Percentiles rank a stretch among this genome's conserved stretches.
These are phyloP conservation scores for Dendrothele bispora DNA, from an alignment of 768 basidiomycete genomes.

Conservation along the genomic window DNA sequence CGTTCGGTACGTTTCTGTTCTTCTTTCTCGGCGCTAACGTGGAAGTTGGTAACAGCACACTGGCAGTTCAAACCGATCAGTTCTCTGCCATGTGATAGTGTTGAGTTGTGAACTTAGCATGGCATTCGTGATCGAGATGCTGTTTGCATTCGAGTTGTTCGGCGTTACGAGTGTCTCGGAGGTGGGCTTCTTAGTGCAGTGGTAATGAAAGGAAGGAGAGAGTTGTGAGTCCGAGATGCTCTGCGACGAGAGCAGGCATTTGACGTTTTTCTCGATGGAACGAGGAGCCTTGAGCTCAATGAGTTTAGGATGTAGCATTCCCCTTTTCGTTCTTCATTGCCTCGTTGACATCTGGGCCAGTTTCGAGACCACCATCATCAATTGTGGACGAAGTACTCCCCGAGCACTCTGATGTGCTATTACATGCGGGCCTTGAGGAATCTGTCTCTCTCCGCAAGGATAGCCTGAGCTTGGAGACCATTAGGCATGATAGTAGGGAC, in stretches of 20 bases:
- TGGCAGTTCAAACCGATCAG: conserved; percentile 62
- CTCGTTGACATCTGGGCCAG: too few relatives aligned
- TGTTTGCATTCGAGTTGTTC: conserved; percentile 91
- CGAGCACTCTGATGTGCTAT: conserved; percentile 86
- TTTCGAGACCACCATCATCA: too few relatives aligned
- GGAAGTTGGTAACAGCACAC: conserved; percentile 78
- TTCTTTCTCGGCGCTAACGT: conserved; percentile 90
- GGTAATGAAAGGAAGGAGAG: conserved; percentile 88
- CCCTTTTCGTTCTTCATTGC: conserved; percentile 76
- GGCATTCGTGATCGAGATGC: conserved; percentile 85
- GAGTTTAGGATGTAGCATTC: conserved; percentile 82
- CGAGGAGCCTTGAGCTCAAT: conserved; percentile 91
- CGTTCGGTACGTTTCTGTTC: conserved; percentile 96
- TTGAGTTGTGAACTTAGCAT: conserved; percentile 93
- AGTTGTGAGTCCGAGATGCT: conserved; percentile 84
- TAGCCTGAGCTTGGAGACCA: conserved; percentile 87
- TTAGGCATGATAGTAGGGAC: too few relatives aligned
- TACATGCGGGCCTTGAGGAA: conserved; percentile 86
- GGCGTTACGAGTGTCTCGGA: conserved; percentile 88
- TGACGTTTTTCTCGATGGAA: conserved; percentile 81
- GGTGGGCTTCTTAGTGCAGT: conserved; percentile 80
- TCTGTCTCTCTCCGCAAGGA: conserved; percentile 88
- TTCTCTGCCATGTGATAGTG: conserved; percentile 85
- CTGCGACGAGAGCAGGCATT: conserved; percentile 82
- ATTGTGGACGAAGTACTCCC: conserved; percentile 75